phyloP scores from a whole-genome alignment of 2,329 filamentous ascomycete species.

The Bipolaris bicolor region DNA sequence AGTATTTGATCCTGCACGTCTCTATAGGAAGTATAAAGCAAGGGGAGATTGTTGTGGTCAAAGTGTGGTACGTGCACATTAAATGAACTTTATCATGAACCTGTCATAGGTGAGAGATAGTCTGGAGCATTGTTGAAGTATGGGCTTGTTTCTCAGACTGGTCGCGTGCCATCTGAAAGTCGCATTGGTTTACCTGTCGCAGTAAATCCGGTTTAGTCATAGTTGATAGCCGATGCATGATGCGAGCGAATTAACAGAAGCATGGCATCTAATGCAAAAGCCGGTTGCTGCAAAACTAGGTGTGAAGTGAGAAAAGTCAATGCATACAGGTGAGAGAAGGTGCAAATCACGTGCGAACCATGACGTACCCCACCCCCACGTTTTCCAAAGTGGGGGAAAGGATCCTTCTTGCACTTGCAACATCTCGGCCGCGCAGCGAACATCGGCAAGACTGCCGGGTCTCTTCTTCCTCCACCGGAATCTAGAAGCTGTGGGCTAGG shows the following conservation, averaged over 20 bases:
- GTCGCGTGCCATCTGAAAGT: not conserved
- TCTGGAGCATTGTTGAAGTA: no score
- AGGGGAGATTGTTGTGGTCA: no score
- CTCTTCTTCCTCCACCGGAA: conserved; percentile 4
- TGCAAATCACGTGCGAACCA: not conserved
- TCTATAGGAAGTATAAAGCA: no score
- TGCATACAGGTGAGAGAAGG: not conserved
- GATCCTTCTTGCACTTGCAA: no score
- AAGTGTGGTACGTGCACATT: no score
- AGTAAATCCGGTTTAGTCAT: no score
- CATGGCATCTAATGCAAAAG: not conserved
- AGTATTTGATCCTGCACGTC: no score
- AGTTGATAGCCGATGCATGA: no score
- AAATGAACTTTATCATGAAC: no score
- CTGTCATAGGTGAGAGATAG: no score
- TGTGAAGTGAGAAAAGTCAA: not conserved
- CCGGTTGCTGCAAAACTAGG: not conserved
- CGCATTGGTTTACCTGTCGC: no score
- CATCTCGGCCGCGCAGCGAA: conserved; percentile 13
- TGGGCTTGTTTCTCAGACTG: not conserved
- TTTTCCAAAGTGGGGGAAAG: not conserved
- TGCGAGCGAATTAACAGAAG: no score
- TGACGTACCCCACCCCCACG: conserved; percentile 5
- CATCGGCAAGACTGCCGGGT: not conserved
- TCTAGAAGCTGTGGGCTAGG: not conserved